Evolutionary conservation across 345 rosid genomes (phyloP), one percentile per base, ranked within the genome.

Genomic region (Rhizophora mangle): DNA sequence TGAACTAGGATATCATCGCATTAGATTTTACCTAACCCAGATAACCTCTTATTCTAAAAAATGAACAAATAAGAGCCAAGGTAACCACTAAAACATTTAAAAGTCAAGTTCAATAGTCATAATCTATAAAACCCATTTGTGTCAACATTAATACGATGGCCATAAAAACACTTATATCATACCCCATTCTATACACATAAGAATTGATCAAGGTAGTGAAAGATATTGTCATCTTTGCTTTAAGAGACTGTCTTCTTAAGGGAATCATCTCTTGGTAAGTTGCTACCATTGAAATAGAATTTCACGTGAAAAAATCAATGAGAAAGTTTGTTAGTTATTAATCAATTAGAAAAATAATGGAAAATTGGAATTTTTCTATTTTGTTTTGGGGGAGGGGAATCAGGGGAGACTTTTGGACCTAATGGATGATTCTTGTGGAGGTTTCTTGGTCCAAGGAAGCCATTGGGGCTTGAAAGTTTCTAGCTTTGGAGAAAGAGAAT

Each of bases 201-300:
- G 0, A 37, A 29, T 4, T 30, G 47, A 63, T 21, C 6, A 39
- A 58, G 10, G 11, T 8, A 62, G 20, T 13, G 43, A 47, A 81
- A 83, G 80, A 77, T 80, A 83, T 82, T 29, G 6, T 80, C 82
- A 66, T 78, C 84, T 75, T 67, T 76, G 81, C 72, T 64, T 62
- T 76, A 68, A 26, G 66, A 21, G 49, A 79, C 74, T 46, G 57
- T 68, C 53, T 63, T 70, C 53, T 3, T 63, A 36, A 82, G 82
- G 62, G 78, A 81, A 21, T 34, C 63, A 51, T 81, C 82, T 37
- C 74, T 65, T n/a, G 80, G 82, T 32, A 78, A 70, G 59, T 75
- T 81, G 70, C 80, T 78, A 49, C 78, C 82, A 57, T 78, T 81
- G 78, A 81, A 81, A 78, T 79, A 79, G 55, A 82, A 82, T 49